Evolutionary conservation across 805 yeast genomes (phyloP).

Genomic region (Cyberlindnera samutprakarnensis): DNA sequence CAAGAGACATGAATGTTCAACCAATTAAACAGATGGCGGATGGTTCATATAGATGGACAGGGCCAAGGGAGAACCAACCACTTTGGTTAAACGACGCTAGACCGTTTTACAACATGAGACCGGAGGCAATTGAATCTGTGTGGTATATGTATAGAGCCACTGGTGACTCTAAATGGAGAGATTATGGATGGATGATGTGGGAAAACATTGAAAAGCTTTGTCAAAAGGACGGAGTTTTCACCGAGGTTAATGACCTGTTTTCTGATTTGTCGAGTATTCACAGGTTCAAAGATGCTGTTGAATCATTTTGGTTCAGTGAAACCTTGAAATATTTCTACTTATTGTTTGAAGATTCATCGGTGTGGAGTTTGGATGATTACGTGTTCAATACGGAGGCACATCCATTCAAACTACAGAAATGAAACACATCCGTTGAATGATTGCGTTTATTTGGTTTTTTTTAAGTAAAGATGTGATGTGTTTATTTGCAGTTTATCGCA

Average conservation of each 20-base stretch:
- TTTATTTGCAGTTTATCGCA: too few relatives aligned
- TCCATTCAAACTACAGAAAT: conserved; percentile 39
- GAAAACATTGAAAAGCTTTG: conserved; percentile 27
- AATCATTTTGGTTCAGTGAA: conserved; percentile 51
- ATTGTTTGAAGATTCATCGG: conserved; percentile 35
- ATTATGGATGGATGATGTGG: conserved; percentile 44
- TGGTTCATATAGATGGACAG: conserved; percentile 10
- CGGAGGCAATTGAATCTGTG: conserved; percentile 56
- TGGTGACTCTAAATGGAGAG: conserved; percentile 51
- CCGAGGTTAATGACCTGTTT: conserved; percentile 35
- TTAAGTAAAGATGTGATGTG: too few relatives aligned
- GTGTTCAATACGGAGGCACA: conserved; percentile 61
- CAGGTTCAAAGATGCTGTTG: conserved; percentile 28
- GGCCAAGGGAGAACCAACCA: too few relatives aligned
- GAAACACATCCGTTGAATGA: neutral
- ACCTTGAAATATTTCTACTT: conserved; percentile 50
- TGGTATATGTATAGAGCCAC: conserved; percentile 53
- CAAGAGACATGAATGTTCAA: conserved; percentile 1
- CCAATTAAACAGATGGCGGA: conserved; percentile 3
- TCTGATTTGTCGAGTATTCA: conserved; percentile 18
- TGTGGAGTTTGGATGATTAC: conserved; percentile 42
- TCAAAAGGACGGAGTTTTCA: conserved; percentile 26
- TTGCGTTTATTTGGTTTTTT: neutral
- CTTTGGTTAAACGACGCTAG: conserved; percentile 27
- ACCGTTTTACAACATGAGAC: conserved; percentile 40